Evolutionary conservation across 2,329 filamentous ascomycete genomes (phyloP), one percentile per base, ranked within the genome.

Genomic region (Colletotrichum sp.): DNA sequence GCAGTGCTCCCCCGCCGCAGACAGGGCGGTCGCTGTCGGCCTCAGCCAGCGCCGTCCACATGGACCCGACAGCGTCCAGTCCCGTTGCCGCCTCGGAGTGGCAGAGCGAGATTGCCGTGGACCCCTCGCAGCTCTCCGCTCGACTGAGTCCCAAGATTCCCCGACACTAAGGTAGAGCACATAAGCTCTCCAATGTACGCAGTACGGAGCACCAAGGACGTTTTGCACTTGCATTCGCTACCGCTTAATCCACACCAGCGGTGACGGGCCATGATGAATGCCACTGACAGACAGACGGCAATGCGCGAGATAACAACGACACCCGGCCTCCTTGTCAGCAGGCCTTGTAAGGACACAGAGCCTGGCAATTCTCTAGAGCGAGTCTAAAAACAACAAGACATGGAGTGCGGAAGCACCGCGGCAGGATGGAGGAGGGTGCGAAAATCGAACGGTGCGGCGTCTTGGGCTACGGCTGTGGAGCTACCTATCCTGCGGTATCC

Each of bases 31-130:
- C 60, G 72, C 60, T 61, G 72, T 63, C 44, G 57, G 64, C 64
- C 44, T 52, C 44, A 52, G 12, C 44, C 44, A 52, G 44, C 44
- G 44, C 44, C 44, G 11, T 52, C 44, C 44, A 52, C 44, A 3
- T 52, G 44, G 44, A 22, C 44, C 44, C 44, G n/a, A 22, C 44
- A 52, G 44, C 44, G 44, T 52, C 44, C 44, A 52, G 44, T 72
- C 48, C 67, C 63, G n/a, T 39, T 64, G 34, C 36, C 34, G n/a
- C 70, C 55, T 68, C 39, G 70, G 71, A 69, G 55, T 71, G 72
- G 60, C 68, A 71, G 68, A 74, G 68, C 48, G 68, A 74, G 68
- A 74, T 74, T 72, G 61, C 25, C 68, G 72, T 74, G 68, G 72
- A 57, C 68, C 68, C 52, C 55, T 28, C 27, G 22, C 55, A 59